A percentile compares a stretch with the other conserved stretches of the same genome.
Conservation (phyloP, 129 eudicot genomes). For the Escallonia herrerae region DNA sequence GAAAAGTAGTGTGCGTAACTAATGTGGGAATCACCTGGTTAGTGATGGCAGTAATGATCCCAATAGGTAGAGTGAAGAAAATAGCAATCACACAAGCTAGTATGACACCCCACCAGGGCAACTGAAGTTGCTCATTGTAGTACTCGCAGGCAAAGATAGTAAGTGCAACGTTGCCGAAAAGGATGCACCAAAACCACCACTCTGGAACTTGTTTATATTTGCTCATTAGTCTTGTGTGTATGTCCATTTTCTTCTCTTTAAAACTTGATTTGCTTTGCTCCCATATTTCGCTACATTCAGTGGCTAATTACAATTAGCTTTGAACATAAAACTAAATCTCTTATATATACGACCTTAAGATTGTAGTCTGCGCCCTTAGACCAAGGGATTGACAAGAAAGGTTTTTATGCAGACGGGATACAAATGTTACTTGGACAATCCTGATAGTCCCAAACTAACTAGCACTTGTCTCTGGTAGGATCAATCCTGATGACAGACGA, state of each 20-base stretch:
- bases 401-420: too few species aligned
- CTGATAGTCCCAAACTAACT: too few species aligned
- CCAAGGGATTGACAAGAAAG: too few species aligned
- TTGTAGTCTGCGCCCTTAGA: too few species aligned
- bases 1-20: not conserved
- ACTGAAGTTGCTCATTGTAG: slow-evolving; percentile 90
- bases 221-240: slow-evolving; percentile 89
- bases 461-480: too few species aligned
- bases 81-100: slow-evolving; percentile 85
- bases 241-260: slow-evolving; percentile 62
- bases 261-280: slow-evolving; percentile 88
- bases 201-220: slow-evolving; percentile 87
- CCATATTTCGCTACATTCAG: slow-evolving; percentile 75
- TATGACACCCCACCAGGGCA: slow-evolving; percentile 99
- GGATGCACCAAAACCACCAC: slow-evolving; percentile 99
- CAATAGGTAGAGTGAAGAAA: slow-evolving; percentile 94
- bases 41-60: slow-evolving; percentile 92
- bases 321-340: too few species aligned
- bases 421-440: too few species aligned
- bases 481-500: too few species aligned
- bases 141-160: slow-evolving; percentile 85
- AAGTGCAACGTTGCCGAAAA: slow-evolving; percentile 52
- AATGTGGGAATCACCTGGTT: slow-evolving; percentile 53
- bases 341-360: too few species aligned
- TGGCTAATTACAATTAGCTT: too few species aligned